phyloP scores from a whole-genome alignment of 23 red algal species.

The Agarophyton chilense region DNA sequence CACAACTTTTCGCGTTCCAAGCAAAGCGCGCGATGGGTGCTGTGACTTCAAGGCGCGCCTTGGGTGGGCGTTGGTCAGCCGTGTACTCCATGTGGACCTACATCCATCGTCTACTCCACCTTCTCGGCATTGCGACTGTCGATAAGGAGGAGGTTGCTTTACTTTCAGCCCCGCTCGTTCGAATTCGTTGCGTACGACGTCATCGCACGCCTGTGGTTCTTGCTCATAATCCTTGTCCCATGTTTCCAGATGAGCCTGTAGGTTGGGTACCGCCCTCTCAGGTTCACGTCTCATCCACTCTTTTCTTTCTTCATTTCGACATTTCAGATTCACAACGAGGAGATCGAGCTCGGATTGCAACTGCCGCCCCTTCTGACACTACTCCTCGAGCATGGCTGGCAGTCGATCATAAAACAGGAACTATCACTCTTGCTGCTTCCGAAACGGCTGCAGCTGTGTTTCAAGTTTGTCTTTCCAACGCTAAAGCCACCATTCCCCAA shows the following conservation, averaged over 20 bases:
- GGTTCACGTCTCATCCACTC: conserved; percentile 12
- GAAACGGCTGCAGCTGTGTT: conserved; percentile 39
- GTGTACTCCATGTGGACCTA: conserved; percentile 59
- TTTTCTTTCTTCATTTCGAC: conserved; percentile 75
- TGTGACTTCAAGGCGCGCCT: background rate
- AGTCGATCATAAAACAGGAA: conserved; percentile 55
- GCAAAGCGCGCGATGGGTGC: background rate
- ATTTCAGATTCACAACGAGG: conserved; percentile 28
- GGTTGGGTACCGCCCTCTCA: conserved; percentile 27
- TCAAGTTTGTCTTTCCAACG: conserved; percentile 2
- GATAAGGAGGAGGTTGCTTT: conserved; percentile 54
- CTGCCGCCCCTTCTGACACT: conserved; percentile 24
- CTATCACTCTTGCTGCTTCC: conserved; percentile 39
- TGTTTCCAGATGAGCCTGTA: conserved; percentile 59
- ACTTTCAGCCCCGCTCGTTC: conserved; percentile 56
- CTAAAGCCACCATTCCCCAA: background rate
- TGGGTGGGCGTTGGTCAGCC: conserved; percentile 7
- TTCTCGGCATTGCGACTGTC: conserved; percentile 55
- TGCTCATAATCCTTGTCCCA: conserved; percentile 21
- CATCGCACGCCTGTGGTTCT: conserved; percentile 20
- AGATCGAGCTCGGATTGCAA: conserved; percentile 60
- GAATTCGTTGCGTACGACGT: conserved; percentile 39
- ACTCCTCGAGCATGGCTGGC: conserved; percentile 60
- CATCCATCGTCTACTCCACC: conserved; percentile 60
- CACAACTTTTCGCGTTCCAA: too few relatives aligned